Evolutionary conservation across 495 filamentous ascomycete genomes (phyloP).

Genomic region (Aspergillus sclerotioniger): DNA sequence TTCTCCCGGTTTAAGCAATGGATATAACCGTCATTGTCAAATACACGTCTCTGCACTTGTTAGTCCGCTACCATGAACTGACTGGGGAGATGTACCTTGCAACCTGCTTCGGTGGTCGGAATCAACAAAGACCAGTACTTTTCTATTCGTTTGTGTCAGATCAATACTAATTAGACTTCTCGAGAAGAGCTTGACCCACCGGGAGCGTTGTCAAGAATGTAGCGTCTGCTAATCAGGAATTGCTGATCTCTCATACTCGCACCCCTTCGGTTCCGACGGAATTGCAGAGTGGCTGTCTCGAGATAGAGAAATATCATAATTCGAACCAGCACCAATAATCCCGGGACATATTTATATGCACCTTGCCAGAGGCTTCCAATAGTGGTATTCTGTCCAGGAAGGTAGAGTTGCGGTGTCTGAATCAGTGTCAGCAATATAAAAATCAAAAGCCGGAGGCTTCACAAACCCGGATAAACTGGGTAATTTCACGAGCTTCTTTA

Average conservation of each 20-base stretch:
- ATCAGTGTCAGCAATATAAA: neutral
- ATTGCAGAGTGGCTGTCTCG: neutral
- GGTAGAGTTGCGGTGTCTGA: slow-evolving; percentile 1
- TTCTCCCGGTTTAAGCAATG: slow-evolving; percentile 13
- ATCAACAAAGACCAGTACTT: slow-evolving; percentile 3
- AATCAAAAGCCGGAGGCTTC: neutral
- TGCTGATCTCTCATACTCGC: neutral
- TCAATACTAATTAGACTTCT: no score
- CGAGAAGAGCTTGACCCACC: no score
- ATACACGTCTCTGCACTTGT: slow-evolving; percentile 14
- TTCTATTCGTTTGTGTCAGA: neutral
- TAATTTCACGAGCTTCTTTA: slow-evolving; percentile 45
- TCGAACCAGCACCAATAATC: neutral
- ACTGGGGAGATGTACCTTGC: neutral
- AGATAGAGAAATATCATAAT: neutral
- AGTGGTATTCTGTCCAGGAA: neutral
- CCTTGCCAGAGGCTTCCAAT: neutral
- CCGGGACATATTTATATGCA: neutral
- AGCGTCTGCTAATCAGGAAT: neutral
- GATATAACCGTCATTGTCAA: slow-evolving; percentile 16
- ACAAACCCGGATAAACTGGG: slow-evolving; percentile 50
- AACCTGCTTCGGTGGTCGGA: neutral
- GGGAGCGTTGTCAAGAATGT: neutral
- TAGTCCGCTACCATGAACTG: neutral
- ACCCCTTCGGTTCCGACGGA: neutral